Evolutionary conservation across 805 yeast species (phyloP), one percentile per base, ranked within the genome.

Genomic region (Tetrapisispora pingtungensis): DNA sequence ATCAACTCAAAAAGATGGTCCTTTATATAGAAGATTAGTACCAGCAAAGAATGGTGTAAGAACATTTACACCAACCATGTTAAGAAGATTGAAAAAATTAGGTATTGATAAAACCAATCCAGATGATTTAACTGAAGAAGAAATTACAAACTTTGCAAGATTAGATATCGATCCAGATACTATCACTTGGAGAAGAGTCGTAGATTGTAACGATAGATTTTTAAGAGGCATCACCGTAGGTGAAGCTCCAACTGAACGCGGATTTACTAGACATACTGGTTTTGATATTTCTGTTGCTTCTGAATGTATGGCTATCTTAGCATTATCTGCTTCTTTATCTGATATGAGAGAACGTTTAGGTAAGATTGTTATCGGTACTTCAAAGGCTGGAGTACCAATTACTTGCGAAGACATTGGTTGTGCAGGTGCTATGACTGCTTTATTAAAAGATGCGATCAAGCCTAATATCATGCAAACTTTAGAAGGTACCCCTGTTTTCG

Each of bases 401-500:
- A 84, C 94, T 20, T 80, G 85, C 61, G 90, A 84, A 66, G 94
- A 84, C 59, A 75, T 84, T 54, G 87, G 93, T 34, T 79, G 84
- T 68, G 89, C 89, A 18, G 94, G 94, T 62, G 90, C 94, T 24
- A 74, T 84, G 62, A 80, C 90, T 47, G 93, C 90, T 2, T 67
- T 84, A 54, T 70, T 84, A 58, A 83, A 81, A 63, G 94, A 84
- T 62, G 87, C 90, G 15, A 76, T 84, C 53, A 84, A 84, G 62
- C 94, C 94, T 51, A 84, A 84, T 57, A 70, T 84, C 61, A 84
- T 84, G 94, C 94, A 84, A 70, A 81, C 93, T 31, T 73, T 84
- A 59, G 94, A 84, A 67, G 93, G 93, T 53, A 82, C 93, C 20
- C 94, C 94, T 22, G 94, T 84, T 17, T 76, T 84, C 56, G 86